These are phyloP conservation scores for Porcisia deanei DNA, from an alignment of 208 protist genomes.

Conservation along the genomic window DNA sequence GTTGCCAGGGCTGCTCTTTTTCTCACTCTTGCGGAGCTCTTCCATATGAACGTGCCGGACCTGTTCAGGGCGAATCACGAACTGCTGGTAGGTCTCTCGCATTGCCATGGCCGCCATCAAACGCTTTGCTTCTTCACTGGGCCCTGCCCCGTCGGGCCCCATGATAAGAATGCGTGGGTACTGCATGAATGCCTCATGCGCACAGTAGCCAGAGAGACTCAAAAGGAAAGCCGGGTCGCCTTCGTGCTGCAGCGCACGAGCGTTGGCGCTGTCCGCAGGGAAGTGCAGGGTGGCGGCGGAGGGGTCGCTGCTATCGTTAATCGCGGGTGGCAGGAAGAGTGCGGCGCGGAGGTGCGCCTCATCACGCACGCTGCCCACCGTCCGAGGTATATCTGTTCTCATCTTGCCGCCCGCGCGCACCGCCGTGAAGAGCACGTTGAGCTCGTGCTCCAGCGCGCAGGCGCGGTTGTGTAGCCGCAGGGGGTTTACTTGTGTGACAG, in stretches of 20 bases:
- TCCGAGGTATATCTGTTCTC: neutral
- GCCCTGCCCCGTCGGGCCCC: slow-evolving; percentile 36
- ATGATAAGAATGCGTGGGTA: slow-evolving; percentile 81
- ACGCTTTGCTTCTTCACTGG: slow-evolving; percentile 38
- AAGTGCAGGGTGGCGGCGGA: slow-evolving; percentile 1
- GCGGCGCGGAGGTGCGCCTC: slow-evolving; percentile 7
- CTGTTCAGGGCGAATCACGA: slow-evolving; percentile 7
- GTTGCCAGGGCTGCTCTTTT: neutral
- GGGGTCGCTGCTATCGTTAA: slow-evolving; percentile 9
- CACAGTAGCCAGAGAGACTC: slow-evolving; percentile 12
- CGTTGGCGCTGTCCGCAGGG: slow-evolving; percentile 6
- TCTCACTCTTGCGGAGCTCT: too few relatives aligned
- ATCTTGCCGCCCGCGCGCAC: neutral
- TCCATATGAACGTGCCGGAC: neutral
- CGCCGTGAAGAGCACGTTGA: slow-evolving; percentile 53
- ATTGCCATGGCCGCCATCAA: slow-evolving; percentile 36
- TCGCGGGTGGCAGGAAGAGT: slow-evolving; percentile 12
- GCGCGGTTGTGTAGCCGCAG: slow-evolving; percentile 71
- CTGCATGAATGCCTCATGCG: slow-evolving; percentile 32
- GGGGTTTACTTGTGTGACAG: slow-evolving; percentile 64
- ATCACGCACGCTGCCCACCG: neutral
- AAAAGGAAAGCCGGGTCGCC: slow-evolving; percentile 21
- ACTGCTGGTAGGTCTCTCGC: slow-evolving; percentile 61
- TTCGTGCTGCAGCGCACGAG: slow-evolving; percentile 13
- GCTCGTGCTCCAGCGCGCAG: slow-evolving; percentile 58